These are phyloP conservation scores for Plasmodium inui DNA, from an alignment of 169 alveolate species.

Conservation along the genomic window DNA sequence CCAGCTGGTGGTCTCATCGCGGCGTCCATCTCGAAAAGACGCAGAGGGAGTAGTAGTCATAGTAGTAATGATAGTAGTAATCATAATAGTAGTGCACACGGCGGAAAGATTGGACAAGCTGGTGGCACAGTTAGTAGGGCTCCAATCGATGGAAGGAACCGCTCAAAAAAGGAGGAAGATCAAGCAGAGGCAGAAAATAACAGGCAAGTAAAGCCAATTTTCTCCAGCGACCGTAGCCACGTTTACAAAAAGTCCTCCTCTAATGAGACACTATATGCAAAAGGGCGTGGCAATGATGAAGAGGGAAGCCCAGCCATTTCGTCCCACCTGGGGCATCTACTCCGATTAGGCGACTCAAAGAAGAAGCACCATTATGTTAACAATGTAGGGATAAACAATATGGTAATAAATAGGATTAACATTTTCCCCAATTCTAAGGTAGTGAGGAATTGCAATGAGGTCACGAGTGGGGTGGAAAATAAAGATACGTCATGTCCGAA, in stretches of 20 bases:
- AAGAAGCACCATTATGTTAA: slow-evolving; percentile 19
- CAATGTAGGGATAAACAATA: slow-evolving; percentile 55
- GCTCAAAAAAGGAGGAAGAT: not conserved
- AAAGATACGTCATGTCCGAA: not conserved
- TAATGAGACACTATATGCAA: not conserved
- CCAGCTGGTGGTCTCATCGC: not conserved
- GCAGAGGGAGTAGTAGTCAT: not conserved
- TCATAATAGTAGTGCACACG: not conserved
- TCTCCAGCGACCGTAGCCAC: not conserved
- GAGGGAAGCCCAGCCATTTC: not conserved
- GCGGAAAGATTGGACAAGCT: not conserved
- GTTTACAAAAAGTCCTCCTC: not conserved
- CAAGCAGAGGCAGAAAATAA: not conserved
- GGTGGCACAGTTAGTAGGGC: not conserved
- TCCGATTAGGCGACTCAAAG: not conserved
- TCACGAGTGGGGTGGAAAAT: not conserved
- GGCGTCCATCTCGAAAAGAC: not conserved
- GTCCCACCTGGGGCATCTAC: not conserved
- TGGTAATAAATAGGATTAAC: slow-evolving; percentile 61
- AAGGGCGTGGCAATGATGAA: slow-evolving; percentile 1
- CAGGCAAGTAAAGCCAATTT: not conserved
- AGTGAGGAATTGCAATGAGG: not conserved
- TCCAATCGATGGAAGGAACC: not conserved
- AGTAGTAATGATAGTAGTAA: too few species aligned
- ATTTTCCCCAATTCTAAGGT: slow-evolving; percentile 21